Evolutionary conservation across 805 yeast species (phyloP), one percentile per base, ranked within the genome.

Genomic region (Kazachstania martiniae): DNA sequence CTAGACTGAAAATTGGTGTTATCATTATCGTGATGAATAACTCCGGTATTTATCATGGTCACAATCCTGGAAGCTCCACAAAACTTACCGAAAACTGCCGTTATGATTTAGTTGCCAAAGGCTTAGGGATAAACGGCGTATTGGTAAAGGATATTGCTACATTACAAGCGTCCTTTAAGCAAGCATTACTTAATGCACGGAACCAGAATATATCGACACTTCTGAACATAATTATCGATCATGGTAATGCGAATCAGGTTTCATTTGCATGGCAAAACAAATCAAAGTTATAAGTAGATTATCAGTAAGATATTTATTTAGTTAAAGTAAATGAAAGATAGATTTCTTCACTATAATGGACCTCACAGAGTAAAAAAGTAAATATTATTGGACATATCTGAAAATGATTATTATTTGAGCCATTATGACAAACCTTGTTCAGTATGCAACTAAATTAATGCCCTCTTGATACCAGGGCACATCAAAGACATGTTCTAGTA

Each of bases 201-300:
- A 31, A 33, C 4, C 41, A 53, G 19, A 58, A 58, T 3, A 46
- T 42, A 16, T 65, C 72, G 1, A 61, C 67, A 8, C 57, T 78
- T 9, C 51, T 78, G 25, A 79, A 78, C 43, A 72, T 77, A 2
- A 59, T 76, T n/a, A 74, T 77, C 8, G 74, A 72, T 27, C 68
- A 72, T 2, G 82, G 78, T 1, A 62, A 62, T 17, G 65, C 66
- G 39, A 64, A 62, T 34, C 71, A 71, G 44, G 56, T 78, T 27
- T 66, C 68, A 26, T 77, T 77, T 53, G 81, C 78, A 2, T 77
- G 84, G 84, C 77, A 75, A 59, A 71, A 70, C n/a, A 68, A 63
- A 37, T 26, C 47, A 6, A 36, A 33, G 12, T n/a, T 33, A 12
- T 41, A 10, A 19, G 21, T n/a, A n/a, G n/a, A n/a, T n/a, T n/a